A percentile compares a stretch with the other conserved stretches of the same genome.
Evolutionary conservation across 1,284 basidiomycete species (phyloP).

Genomic region (Sparassis latifolia): DNA sequence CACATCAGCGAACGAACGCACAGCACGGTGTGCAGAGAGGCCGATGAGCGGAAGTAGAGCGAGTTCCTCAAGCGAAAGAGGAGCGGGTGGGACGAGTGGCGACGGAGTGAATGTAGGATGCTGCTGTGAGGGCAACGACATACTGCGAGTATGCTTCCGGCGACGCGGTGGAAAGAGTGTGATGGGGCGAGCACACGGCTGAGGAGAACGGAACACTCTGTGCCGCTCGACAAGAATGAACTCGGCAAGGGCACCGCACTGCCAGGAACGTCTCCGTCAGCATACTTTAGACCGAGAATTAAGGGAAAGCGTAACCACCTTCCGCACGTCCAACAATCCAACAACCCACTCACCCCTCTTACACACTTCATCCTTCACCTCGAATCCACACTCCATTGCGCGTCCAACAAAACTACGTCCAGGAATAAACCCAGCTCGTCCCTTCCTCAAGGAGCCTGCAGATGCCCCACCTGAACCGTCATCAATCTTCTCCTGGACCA

Average conservation of each 20-base stretch:
- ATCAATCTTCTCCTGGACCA: constrained; percentile 42
- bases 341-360: constrained; percentile 79
- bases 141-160: constrained; percentile 15
- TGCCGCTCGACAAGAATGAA: constrained; percentile 78
- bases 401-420: constrained; percentile 81
- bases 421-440: constrained; percentile 66
- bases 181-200: constrained; percentile 32
- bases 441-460: constrained; percentile 12
- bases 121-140: constrained; percentile 14
- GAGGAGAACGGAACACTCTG: constrained; percentile 66
- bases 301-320: constrained; percentile 44
- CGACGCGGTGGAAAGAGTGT: constrained; percentile 19
- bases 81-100: constrained; percentile 10
- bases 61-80: constrained; percentile 66
- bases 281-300: not conserved
- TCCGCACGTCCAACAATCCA: constrained; percentile 68
- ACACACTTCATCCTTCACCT: constrained; percentile 59
- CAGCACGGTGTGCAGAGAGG: constrained; percentile 70
- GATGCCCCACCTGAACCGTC: constrained; percentile 7
- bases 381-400: constrained; percentile 73
- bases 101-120: constrained; percentile 7
- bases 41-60: constrained; percentile 74
- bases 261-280: not conserved
- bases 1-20: constrained; percentile 46
- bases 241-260: constrained; percentile 81